Percentiles rank a stretch among this genome's conserved stretches.
Conservation (phyloP, 768 basidiomycete species). For the Mycena kentingensis region DNA sequence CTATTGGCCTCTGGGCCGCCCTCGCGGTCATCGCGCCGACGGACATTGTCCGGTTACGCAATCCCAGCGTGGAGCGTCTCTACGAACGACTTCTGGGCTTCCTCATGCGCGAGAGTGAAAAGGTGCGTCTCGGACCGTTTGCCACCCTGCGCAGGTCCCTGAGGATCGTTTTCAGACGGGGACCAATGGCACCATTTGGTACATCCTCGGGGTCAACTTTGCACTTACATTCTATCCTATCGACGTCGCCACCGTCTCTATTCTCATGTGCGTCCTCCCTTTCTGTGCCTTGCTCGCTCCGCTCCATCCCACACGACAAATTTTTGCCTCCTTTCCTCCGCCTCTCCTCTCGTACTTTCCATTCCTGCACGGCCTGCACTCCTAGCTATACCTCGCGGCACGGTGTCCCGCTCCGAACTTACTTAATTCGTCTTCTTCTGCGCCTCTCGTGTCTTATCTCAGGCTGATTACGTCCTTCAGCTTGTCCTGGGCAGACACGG, state of each 20-base stretch:
- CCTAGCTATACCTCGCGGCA: not conserved
- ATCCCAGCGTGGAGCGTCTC: constrained; percentile 59
- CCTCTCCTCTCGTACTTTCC: not conserved
- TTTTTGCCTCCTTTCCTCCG: constrained; percentile 5
- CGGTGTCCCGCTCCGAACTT: not conserved
- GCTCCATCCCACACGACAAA: constrained; percentile 6
- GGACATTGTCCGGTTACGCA: constrained; percentile 74
- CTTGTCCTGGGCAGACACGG: constrained; percentile 94
- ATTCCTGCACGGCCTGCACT: not conserved
- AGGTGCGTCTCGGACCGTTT: constrained; percentile 41
- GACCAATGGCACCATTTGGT: constrained; percentile 89
- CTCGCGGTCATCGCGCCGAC: constrained; percentile 70
- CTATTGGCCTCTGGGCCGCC: constrained; percentile 63
- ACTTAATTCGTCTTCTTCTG: not conserved
- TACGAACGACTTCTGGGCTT: constrained; percentile 78
- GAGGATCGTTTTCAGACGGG: constrained; percentile 44
- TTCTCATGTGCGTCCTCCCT: constrained; percentile 74
- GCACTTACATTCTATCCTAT: constrained; percentile 76
- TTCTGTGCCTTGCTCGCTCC: constrained; percentile 4
- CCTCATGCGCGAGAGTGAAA: constrained; percentile 89
- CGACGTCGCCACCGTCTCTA: constrained; percentile 87
- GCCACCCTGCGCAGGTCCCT: constrained; percentile 1
- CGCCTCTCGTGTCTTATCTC: not conserved
- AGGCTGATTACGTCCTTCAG: constrained; percentile 42
- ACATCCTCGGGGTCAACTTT: constrained; percentile 82